Conservation (phyloP, 192 early-diverging fungal species). For the Backusella psychrophila region DNA sequence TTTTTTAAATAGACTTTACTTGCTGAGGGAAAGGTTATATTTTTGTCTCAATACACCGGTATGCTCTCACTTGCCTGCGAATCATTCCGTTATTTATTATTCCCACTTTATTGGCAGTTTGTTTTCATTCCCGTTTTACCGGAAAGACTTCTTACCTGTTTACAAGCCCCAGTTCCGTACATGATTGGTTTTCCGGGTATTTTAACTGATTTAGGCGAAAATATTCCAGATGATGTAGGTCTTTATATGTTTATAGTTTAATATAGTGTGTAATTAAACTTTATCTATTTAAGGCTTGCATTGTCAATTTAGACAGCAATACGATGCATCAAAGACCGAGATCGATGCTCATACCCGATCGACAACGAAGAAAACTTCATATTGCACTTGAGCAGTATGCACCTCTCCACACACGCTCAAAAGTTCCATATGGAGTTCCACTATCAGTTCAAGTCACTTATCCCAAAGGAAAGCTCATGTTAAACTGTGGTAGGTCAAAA, state of each 20-base stretch:
- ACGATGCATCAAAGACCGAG: constrained; percentile 43
- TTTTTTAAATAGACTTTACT: constrained; percentile 42
- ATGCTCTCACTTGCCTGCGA: constrained; percentile 74
- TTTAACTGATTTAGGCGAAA: constrained; percentile 49
- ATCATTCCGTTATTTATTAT: constrained; percentile 59
- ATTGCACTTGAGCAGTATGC: constrained; percentile 57
- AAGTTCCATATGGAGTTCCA: constrained; percentile 51
- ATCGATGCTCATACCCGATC: constrained; percentile 50
- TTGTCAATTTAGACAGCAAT: constrained; percentile 75
- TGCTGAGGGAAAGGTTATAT: constrained; percentile 69
- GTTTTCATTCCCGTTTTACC: constrained; percentile 78
- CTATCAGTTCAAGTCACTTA: constrained; percentile 54
- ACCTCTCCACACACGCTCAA: constrained; percentile 36
- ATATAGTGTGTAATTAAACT: not conserved
- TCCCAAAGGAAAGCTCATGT: constrained; percentile 51
- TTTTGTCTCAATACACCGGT: constrained; percentile 61
- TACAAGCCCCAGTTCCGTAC: constrained; percentile 73
- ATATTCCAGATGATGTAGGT: constrained; percentile 62
- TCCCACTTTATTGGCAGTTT: constrained; percentile 77
- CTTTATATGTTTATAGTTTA: not conserved
- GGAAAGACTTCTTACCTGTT: constrained; percentile 50
- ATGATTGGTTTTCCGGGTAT: constrained; percentile 68
- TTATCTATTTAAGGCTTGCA: constrained; percentile 41
- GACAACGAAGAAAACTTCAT: constrained; percentile 64
- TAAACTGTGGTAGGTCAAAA: constrained; percentile 41